These are phyloP conservation scores for Picochlorum sp. DNA, from an alignment of 139 green algal genomes.

Conservation along the genomic window DNA sequence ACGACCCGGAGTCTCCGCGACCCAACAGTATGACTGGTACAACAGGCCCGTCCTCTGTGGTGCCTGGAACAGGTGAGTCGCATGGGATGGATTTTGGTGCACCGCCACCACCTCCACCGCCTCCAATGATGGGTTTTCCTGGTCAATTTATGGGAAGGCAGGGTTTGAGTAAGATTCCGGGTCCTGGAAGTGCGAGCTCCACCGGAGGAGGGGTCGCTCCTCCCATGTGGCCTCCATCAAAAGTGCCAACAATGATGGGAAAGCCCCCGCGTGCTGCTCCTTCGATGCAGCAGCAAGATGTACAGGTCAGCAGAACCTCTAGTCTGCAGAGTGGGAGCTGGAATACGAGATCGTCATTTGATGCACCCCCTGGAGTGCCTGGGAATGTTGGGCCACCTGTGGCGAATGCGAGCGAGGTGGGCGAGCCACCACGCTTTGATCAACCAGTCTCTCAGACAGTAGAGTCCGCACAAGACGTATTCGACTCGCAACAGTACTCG, in stretches of 20 bases:
- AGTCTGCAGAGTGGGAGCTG: background rate
- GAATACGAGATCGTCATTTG: too few relatives aligned
- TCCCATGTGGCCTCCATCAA: background rate
- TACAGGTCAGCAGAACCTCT: background rate
- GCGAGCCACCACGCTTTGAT: too few relatives aligned
- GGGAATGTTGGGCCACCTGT: background rate
- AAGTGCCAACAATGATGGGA: background rate
- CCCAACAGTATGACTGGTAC: background rate
- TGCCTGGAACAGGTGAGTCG: background rate
- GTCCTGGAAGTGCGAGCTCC: too few relatives aligned
- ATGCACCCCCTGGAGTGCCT: background rate
- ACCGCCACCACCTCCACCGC: background rate
- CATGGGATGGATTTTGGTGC: too few relatives aligned
- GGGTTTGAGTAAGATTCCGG: too few relatives aligned
- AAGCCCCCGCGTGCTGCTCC: background rate
- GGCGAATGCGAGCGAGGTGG: too few relatives aligned
- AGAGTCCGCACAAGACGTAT: too few relatives aligned
- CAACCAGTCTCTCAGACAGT: too few relatives aligned
- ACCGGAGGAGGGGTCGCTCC: background rate
- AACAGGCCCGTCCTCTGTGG: conserved; percentile 1
- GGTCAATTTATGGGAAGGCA: background rate
- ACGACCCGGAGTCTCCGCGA: conserved; percentile 11
- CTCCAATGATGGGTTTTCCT: background rate
- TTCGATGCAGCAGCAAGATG: background rate
- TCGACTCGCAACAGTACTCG: too few relatives aligned